Percentiles rank a stretch among this genome's conserved stretches.
phyloP scores from a whole-genome alignment of 352 stramenopile genomes.

The Pythium aristosporum region DNA sequence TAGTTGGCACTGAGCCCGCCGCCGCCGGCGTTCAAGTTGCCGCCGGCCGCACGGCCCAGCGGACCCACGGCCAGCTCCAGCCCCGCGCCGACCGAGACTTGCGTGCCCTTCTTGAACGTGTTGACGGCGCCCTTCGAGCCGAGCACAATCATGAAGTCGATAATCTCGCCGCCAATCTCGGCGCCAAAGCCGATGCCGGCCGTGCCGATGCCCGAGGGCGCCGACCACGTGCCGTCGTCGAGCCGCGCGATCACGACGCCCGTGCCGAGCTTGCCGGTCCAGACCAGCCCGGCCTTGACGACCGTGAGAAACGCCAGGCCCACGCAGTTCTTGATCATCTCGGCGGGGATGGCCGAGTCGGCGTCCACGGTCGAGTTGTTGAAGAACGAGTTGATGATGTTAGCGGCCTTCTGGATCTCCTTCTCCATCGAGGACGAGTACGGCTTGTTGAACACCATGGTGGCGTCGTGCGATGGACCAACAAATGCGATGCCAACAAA shows the following conservation, averaged over 20 bases:
- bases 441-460: constrained; percentile 83
- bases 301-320: constrained; percentile 86
- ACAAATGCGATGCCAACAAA: neutral
- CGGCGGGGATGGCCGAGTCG: constrained; percentile 74
- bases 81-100: constrained; percentile 76
- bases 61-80: constrained; percentile 77
- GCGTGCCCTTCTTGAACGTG: constrained; percentile 83
- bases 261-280: constrained; percentile 81
- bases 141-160: constrained; percentile 89
- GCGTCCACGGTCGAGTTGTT: constrained; percentile 62
- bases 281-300: constrained; percentile 83
- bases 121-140: constrained; percentile 68
- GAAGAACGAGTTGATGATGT: constrained; percentile 86
- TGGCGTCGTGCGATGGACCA: neutral
- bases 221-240: constrained; percentile 82
- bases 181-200: constrained; percentile 80
- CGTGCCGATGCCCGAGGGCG: constrained; percentile 80
- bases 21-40: constrained; percentile 75
- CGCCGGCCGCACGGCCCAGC: constrained; percentile 62
- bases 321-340: constrained; percentile 74
- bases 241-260: constrained; percentile 78
- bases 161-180: constrained; percentile 83
- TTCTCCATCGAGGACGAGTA: constrained; percentile 89
- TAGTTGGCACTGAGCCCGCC: constrained; percentile 82
- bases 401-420: constrained; percentile 77